Conservation (phyloP, 2,329 filamentous ascomycete genomes). For the Curvularia lunata region DNA sequence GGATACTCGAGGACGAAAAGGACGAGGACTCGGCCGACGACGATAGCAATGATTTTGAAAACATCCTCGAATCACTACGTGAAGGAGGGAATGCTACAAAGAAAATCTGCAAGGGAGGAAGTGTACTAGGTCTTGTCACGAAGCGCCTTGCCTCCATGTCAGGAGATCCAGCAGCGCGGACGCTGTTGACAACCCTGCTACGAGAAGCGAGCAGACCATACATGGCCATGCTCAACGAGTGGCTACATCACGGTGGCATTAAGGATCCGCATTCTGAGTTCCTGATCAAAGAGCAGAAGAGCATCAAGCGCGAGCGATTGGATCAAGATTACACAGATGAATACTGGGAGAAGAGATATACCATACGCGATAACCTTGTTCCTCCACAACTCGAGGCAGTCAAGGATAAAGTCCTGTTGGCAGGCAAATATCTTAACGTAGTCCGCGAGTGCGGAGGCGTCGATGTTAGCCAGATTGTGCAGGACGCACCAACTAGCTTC, state of each 20-base stretch:
- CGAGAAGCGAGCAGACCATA: constrained; percentile 91
- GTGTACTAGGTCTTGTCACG: constrained; percentile 87
- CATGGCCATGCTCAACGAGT: constrained; percentile 98
- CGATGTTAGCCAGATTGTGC: constrained; percentile 85
- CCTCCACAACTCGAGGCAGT: constrained; percentile 90
- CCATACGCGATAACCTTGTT: constrained; percentile 86
- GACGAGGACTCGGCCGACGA: constrained; percentile 69
- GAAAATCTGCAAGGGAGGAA: constrained; percentile 95
- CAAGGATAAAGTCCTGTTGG: constrained; percentile 91
- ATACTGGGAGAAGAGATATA: constrained; percentile 98
- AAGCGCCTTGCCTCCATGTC: constrained; percentile 86
- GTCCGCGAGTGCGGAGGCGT: constrained; percentile 96
- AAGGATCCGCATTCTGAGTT: constrained; percentile 94
- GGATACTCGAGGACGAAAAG: constrained; percentile 78
- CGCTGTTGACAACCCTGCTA: constrained; percentile 79
- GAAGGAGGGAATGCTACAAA: constrained; percentile 87
- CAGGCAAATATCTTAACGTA: constrained; percentile 97
- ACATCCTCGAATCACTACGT: constrained; percentile 86
- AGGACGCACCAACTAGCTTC: constrained; percentile 88
- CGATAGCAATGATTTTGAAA: constrained; percentile 84
- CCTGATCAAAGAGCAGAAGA: constrained; percentile 92
- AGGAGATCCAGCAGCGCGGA: constrained; percentile 86
- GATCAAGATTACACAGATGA: constrained; percentile 98
- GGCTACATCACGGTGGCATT: constrained; percentile 95
- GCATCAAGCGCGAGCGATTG: constrained; percentile 85